Evolutionary conservation across 2,329 filamentous ascomycete genomes (phyloP).

Genomic region (Talaromyces sp.): DNA sequence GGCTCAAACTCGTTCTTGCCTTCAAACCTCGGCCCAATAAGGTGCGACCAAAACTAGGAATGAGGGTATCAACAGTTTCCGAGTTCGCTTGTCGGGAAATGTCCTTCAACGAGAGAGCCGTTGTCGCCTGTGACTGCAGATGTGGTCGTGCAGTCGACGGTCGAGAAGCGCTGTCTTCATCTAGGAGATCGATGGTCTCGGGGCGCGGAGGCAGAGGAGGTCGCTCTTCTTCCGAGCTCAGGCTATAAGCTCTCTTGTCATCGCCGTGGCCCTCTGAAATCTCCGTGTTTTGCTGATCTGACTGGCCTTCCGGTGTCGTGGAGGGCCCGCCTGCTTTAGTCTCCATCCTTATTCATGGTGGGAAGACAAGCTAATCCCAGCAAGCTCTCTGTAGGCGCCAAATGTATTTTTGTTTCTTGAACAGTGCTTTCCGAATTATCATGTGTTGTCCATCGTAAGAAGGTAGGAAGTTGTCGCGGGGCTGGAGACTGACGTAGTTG

Average conservation of each 20-base stretch:
- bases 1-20: conserved; percentile 32
- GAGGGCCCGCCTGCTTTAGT: conserved; percentile 8
- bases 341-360: conserved; percentile 11
- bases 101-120: conserved; percentile 75
- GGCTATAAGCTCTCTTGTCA: conserved; percentile 13
- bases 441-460: not conserved
- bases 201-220: conserved; percentile 45
- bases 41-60: conserved; percentile 34
- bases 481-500: conserved; percentile 3
- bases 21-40: conserved; percentile 23
- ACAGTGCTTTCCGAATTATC: not conserved
- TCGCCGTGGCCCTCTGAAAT: conserved; percentile 13
- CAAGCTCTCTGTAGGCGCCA: not conserved
- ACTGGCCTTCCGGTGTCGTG: conserved; percentile 10
- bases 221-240: conserved; percentile 29
- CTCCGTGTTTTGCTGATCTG: not conserved
- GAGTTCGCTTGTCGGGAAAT: conserved; percentile 70
- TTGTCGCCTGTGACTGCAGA: conserved; percentile 65
- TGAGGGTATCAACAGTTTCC: conserved; percentile 63
- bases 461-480: not conserved
- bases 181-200: conserved; percentile 30
- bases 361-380: not conserved
- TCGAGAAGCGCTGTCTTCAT: conserved; percentile 26
- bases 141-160: conserved; percentile 24
- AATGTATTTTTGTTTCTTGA: not conserved